phyloP scores from a whole-genome alignment of 345 rosid genomes.

The Cardamine occulta region DNA sequence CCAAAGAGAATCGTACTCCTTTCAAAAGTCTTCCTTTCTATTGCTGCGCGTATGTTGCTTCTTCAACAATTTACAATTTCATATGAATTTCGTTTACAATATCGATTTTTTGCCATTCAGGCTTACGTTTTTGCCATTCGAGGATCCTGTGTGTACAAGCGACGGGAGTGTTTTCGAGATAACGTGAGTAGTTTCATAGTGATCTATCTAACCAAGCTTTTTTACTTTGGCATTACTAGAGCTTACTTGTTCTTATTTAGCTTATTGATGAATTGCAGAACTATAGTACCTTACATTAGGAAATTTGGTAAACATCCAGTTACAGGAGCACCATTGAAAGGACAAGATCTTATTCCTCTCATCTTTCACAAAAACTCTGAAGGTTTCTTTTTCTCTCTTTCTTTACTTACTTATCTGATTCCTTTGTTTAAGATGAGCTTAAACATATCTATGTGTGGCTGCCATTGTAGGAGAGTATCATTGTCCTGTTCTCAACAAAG shows the following conservation, averaged over 20 bases:
- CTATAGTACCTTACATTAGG: slow-evolving; percentile 76
- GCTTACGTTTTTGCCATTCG: slow-evolving; percentile 87
- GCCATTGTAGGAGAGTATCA: slow-evolving; percentile 73
- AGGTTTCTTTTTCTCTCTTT: slow-evolving; percentile 52
- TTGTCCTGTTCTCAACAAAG: slow-evolving; percentile 92
- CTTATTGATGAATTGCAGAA: slow-evolving; percentile 52
- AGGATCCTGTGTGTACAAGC: slow-evolving; percentile 69
- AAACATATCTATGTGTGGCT: background rate
- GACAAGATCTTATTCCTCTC: slow-evolving; percentile 70
- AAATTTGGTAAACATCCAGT: slow-evolving; percentile 91
- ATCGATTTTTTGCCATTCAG: slow-evolving; percentile 52
- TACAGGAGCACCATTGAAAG: slow-evolving; percentile 74
- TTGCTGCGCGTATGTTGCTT: slow-evolving; percentile 81
- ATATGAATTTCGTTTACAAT: background rate
- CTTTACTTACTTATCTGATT: background rate
- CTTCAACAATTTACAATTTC: background rate
- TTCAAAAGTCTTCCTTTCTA: slow-evolving; percentile 96
- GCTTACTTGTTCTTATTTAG: background rate
- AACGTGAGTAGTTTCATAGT: slow-evolving; percentile 59
- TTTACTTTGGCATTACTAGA: background rate
- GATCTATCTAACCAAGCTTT: background rate
- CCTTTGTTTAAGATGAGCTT: background rate
- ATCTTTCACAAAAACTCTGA: slow-evolving; percentile 84
- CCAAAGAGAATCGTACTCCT: slow-evolving; percentile 70
- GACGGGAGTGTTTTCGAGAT: slow-evolving; percentile 93